A percentile compares a stretch with the other conserved stretches of the same genome.
Evolutionary conservation across 2,329 filamentous ascomycete genomes (phyloP).

Genomic region (Parastagonospora nodorum): DNA sequence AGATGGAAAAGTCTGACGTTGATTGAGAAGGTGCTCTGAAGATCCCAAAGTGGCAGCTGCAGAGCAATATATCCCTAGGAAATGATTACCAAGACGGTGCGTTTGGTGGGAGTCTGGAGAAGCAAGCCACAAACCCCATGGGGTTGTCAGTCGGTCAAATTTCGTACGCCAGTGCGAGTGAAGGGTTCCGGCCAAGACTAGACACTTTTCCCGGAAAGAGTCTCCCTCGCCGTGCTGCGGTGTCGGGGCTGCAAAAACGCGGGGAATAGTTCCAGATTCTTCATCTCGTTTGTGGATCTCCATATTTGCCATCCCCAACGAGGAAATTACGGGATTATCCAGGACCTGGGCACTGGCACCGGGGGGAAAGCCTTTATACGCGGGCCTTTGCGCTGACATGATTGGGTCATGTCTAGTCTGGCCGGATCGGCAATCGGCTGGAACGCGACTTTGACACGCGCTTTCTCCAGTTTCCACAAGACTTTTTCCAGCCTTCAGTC

Average conservation of each 20-base stretch:
- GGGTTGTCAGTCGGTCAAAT: constrained; percentile 8
- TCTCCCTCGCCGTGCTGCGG: constrained; percentile 1
- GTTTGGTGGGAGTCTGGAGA: constrained; percentile 21
- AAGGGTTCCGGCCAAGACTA: constrained; percentile 4
- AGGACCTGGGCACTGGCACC: not conserved
- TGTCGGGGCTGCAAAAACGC: not conserved
- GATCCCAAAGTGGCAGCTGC: constrained; percentile 4
- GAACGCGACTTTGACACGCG: constrained; percentile 8
- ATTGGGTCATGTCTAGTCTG: constrained; percentile 5
- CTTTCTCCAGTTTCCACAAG: constrained; percentile 2
- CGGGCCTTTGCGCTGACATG: constrained; percentile 1
- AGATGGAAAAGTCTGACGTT: not conserved
- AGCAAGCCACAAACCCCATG: constrained; percentile 27
- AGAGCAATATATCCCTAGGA: constrained; percentile 12
- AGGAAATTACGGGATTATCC: constrained; percentile 7
- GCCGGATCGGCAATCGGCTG: constrained; percentile 1
- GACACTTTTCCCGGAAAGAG: constrained; percentile 9
- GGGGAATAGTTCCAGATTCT: constrained; percentile 3
- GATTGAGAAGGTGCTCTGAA: not conserved
- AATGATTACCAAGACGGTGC: constrained; percentile 5
- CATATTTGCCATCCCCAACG: not conserved
- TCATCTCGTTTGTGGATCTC: not conserved
- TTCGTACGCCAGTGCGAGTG: not conserved
- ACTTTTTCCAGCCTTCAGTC: constrained; percentile 14
- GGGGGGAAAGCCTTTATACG: constrained; percentile 18